Evolutionary conservation across 768 basidiomycete genomes (phyloP).

Genomic region (Auricularia auricula-judae): DNA sequence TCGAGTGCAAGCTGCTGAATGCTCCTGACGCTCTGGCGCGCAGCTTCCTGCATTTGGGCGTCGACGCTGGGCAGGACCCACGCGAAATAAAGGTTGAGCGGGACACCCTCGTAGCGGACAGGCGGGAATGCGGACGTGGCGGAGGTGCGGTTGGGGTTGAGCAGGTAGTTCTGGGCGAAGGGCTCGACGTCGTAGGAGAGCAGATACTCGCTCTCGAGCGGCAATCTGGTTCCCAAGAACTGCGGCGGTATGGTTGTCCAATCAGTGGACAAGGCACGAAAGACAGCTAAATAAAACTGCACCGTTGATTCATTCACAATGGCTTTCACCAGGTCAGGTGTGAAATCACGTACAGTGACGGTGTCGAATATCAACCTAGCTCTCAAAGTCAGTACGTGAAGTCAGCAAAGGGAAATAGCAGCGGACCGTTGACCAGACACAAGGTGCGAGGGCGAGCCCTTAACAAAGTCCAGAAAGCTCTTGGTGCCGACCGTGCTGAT

Average conservation of each 20-base stretch:
- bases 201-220: conserved; percentile 24
- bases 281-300: conserved; percentile 1
- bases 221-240: conserved; percentile 34
- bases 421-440: not conserved
- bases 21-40: not conserved
- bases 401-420: not conserved
- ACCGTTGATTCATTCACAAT: conserved; percentile 35
- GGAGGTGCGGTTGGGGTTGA: not conserved
- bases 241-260: conserved; percentile 10
- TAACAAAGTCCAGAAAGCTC: not conserved
- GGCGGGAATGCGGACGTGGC: not conserved
- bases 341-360: conserved; percentile 28
- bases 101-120: conserved; percentile 13
- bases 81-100: conserved; percentile 35
- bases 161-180: not conserved
- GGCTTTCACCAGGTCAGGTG: conserved; percentile 26
- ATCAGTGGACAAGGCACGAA: not conserved
- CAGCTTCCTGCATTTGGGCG: conserved; percentile 27
- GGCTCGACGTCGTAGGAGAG: conserved; percentile 29
- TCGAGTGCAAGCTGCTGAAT: conserved; percentile 23
- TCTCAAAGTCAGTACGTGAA: not conserved
- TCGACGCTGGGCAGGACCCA: conserved; percentile 34
- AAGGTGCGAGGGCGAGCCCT: not conserved
- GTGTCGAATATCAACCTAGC: conserved; percentile 25
- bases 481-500: not conserved